A percentile compares a stretch with the other conserved stretches of the same genome.
phyloP scores from a whole-genome alignment of 2,329 filamentous ascomycete genomes.

The Fusarium ambrosium region DNA sequence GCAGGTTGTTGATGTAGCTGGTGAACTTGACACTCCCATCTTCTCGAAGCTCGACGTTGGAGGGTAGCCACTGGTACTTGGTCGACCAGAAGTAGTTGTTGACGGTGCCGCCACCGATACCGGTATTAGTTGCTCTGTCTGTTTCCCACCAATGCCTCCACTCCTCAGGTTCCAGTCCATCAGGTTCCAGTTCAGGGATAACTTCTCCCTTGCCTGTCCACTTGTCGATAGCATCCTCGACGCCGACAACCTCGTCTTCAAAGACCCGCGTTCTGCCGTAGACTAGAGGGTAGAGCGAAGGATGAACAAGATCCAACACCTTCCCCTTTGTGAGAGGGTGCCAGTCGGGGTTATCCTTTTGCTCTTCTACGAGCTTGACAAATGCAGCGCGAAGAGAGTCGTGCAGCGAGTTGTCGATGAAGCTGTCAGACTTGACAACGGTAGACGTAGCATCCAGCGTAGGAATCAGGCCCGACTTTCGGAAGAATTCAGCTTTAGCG shows the following conservation, averaged over 20 bases:
- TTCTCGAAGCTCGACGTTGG: conserved; percentile 56
- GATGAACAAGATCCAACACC: conserved; percentile 35
- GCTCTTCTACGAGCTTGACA: conserved; percentile 31
- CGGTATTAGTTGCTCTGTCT: neutral
- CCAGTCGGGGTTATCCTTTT: conserved; percentile 33
- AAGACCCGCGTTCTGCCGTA: conserved; percentile 52
- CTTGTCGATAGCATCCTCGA: conserved; percentile 38
- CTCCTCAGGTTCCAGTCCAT: neutral
- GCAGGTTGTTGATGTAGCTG: conserved; percentile 63
- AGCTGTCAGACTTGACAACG: conserved; percentile 41
- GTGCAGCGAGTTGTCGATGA: conserved; percentile 25
- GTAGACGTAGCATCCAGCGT: conserved; percentile 40
- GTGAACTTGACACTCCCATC: conserved; percentile 52
- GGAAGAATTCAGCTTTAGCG: conserved; percentile 60
- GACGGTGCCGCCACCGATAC: conserved; percentile 65
- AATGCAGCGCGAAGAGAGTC: conserved; percentile 28
- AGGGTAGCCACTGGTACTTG: conserved; percentile 46
- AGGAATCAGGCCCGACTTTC: conserved; percentile 53
- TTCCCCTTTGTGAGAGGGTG: conserved; percentile 15
- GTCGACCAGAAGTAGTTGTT: conserved; percentile 63
- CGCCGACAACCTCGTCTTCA: conserved; percentile 46
- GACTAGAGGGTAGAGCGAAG: conserved; percentile 37
- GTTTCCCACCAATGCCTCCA: neutral
- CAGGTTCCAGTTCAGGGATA: conserved; percentile 57
- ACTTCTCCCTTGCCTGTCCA: conserved; percentile 42